Percentiles rank a stretch among this genome's conserved stretches.
Conservation (phyloP, 176 grass and related monocot genomes). For the Otatea glauca region DNA sequence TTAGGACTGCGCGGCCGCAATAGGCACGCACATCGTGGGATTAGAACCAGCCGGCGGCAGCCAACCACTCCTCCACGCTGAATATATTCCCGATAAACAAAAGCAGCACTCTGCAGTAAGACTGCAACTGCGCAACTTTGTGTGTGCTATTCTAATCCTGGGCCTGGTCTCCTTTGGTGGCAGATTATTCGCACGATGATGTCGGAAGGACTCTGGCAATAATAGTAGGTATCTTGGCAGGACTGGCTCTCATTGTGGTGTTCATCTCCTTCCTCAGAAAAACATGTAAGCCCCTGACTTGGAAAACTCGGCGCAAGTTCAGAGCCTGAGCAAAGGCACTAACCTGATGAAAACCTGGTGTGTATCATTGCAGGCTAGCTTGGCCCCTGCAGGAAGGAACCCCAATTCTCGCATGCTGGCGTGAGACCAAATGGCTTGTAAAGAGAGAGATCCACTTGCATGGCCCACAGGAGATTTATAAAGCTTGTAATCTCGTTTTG, state of each 20-base stretch:
- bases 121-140: slow-evolving; percentile 45
- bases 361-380: slow-evolving; percentile 43
- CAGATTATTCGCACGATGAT: slow-evolving; percentile 72
- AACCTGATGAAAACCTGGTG: slow-evolving; percentile 7
- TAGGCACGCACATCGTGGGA: slow-evolving; percentile 35
- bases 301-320: not conserved
- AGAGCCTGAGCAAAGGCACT: not conserved
- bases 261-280: slow-evolving; percentile 83
- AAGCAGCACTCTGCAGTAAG: slow-evolving; percentile 18
- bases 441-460: not conserved
- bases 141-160: slow-evolving; percentile 36
- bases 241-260: slow-evolving; percentile 72
- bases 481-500: slow-evolving; percentile 43
- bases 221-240: slow-evolving; percentile 77
- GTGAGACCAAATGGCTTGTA: not conserved
- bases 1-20: slow-evolving; percentile 45
- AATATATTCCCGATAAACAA: slow-evolving; percentile 70
- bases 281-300: slow-evolving; percentile 47
- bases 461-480: slow-evolving; percentile 6
- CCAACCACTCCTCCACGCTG: slow-evolving; percentile 23
- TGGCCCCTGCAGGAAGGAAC: not conserved
- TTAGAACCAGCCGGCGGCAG: slow-evolving; percentile 16
- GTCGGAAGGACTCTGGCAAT: slow-evolving; percentile 82
- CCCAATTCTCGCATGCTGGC: not conserved
- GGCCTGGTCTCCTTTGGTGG: not conserved